phyloP scores from a whole-genome alignment of 306 rosid genomes.

The Cucumis hystrix region DNA sequence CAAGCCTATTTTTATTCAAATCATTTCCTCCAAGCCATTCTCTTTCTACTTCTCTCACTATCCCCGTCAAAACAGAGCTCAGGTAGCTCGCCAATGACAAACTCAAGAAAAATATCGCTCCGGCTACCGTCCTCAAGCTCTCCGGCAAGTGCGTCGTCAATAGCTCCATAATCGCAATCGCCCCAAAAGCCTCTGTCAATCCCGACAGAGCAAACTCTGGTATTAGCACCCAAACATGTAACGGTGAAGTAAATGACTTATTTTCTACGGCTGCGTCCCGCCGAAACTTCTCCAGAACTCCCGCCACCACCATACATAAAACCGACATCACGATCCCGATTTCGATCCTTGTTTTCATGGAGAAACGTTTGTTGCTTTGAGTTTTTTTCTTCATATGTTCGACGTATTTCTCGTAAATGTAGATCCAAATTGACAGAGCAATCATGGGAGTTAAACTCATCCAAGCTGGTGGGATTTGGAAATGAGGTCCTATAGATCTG shows the following conservation, averaged over 20 bases:
- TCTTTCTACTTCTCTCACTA: constrained; percentile 5
- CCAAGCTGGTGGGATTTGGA: constrained; percentile 54
- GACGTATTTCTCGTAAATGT: constrained; percentile 30
- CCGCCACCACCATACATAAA: constrained; percentile 28
- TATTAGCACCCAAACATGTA: constrained; percentile 26
- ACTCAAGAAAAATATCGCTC: constrained; percentile 42
- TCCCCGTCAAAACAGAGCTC: constrained; percentile 18
- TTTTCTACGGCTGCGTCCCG: constrained; percentile 15
- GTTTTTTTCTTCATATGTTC: constrained; percentile 10
- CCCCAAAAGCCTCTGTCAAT: constrained; percentile 41
- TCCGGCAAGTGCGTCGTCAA: constrained; percentile 42
- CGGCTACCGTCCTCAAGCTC: constrained; percentile 47
- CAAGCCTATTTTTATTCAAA: constrained; percentile 46
- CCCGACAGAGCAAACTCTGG: constrained; percentile 44
- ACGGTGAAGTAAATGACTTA: constrained; percentile 21
- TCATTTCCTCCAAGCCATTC: constrained; percentile 51
- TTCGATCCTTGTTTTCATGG: constrained; percentile 23
- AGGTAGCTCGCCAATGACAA: constrained; percentile 29
- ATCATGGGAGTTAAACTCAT: constrained; percentile 39
- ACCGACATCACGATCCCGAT: constrained; percentile 39
- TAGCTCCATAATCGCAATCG: constrained; percentile 48
- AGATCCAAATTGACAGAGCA: constrained; percentile 36
- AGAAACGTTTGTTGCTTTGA: constrained; percentile 15
- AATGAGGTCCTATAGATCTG: constrained; percentile 22
- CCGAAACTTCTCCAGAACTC: constrained; percentile 26